Conservation (phyloP, 202 grass and related monocot species). For the Alloteropsis angusta region DNA sequence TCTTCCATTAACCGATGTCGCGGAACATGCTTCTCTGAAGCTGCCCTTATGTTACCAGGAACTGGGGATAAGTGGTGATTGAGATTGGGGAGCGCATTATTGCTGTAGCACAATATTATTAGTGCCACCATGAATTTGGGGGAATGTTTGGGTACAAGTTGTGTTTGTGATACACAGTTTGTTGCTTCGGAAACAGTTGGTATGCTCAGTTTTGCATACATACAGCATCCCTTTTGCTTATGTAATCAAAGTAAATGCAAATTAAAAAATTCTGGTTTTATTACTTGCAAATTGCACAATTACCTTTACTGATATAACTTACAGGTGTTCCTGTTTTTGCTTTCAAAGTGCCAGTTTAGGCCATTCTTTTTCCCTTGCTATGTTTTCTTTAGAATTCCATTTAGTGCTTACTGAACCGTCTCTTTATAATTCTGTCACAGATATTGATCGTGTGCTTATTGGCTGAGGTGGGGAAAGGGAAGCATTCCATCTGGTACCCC, state of each 20-base stretch:
- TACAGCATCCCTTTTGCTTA: background rate
- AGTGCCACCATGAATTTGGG: background rate
- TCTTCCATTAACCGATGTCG: background rate
- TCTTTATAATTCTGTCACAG: slow-evolving; percentile 32
- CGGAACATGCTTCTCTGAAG: background rate
- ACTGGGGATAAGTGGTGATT: background rate
- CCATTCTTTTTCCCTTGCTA: background rate
- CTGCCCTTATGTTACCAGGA: background rate
- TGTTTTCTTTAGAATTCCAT: background rate
- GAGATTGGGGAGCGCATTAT: background rate
- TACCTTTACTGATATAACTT: background rate
- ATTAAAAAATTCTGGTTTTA: background rate
- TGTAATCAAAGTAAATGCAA: background rate
- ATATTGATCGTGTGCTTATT: slow-evolving; percentile 67
- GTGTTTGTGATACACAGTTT: background rate
- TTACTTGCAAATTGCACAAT: background rate
- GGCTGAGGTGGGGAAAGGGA: slow-evolving; percentile 71
- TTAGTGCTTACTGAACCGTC: background rate
- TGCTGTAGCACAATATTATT: background rate
- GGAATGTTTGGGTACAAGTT: background rate
- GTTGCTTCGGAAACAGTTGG: background rate
- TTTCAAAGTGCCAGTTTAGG: background rate
- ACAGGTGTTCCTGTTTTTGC: background rate
- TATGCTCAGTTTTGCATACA: background rate
- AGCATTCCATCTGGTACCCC: slow-evolving; percentile 60